Base-by-base conservation (phyloP, 768 basidiomycete genomes). In the Mycena indigotica region DNA sequence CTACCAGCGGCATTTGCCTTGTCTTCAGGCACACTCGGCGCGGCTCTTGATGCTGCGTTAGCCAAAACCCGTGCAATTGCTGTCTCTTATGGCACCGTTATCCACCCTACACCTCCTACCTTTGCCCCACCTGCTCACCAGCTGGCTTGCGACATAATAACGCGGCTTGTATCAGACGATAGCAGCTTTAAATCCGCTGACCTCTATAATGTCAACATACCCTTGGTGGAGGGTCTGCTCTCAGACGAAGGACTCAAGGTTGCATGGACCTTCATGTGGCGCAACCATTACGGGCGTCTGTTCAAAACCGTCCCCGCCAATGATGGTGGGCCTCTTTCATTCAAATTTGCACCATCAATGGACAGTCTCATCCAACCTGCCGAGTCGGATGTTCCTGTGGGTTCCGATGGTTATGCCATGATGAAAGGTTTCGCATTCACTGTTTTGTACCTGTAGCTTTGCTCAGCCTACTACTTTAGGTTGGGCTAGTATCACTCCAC, bases 1-100 rank as follows among this genome's bases (percentile, higher is more conserved):
- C 26, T 64, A 2, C 40, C 54, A 38, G 58, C 50, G 32, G 94
- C 94, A 1, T 93, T 95, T 70, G 81, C 89, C 2, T 80, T 98
- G 40, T 94, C 93, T 1, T 95, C 92, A 26, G 95, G 95, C 2
- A 98, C 95, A 2, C 80, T 98, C 60, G 95, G 95, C 35, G 95
- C 94, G 2, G 90, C 95, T 16, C 77, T 98, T 70, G 90, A 90
- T 25, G 87, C 88, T 21, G 84, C 84, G 23, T 78, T 94, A 41
- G 86, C 88, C 24, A 78, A 77, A 56, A 79, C 76, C 26, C 88
- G 92, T 35, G 84, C 92, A 39, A 89, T 97, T 56, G 95, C 95
- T 1, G 67, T 98, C 32, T 95, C 93, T 0, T 96, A 97, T 69
- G 93, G 93, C 30, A 90, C 81, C 16, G 84, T 95, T 51, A 69